Percentiles rank a stretch among this genome's conserved stretches.
Conservation (phyloP, 805 yeast species). For the Saturnispora bothae region DNA sequence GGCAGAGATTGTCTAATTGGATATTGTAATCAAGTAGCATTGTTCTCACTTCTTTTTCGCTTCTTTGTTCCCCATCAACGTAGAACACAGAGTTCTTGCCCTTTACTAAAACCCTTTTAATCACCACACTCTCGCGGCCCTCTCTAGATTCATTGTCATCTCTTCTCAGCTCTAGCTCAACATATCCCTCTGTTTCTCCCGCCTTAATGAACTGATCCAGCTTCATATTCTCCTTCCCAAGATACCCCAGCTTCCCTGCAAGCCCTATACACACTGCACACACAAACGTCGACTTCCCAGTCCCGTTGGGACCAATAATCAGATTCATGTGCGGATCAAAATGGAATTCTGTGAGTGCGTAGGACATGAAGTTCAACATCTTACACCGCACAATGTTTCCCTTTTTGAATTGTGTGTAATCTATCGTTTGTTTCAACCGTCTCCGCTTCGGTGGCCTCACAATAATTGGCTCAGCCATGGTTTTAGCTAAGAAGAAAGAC, state of each 20-base stretch:
- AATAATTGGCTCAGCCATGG: slow-evolving; percentile 2
- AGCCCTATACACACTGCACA: slow-evolving; percentile 87
- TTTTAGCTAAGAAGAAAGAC: background rate
- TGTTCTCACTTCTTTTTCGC: slow-evolving; percentile 37
- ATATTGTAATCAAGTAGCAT: slow-evolving; percentile 47
- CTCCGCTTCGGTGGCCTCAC: slow-evolving; percentile 3
- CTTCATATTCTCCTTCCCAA: slow-evolving; percentile 58
- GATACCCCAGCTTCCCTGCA: slow-evolving; percentile 63
- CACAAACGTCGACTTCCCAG: slow-evolving; percentile 88
- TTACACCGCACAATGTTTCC: slow-evolving; percentile 42
- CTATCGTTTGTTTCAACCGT: slow-evolving; percentile 8
- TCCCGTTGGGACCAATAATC: slow-evolving; percentile 94
- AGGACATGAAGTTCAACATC: slow-evolving; percentile 58
- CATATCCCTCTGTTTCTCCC: slow-evolving; percentile 37
- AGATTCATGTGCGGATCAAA: slow-evolving; percentile 79
- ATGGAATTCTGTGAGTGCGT: slow-evolving; percentile 55
- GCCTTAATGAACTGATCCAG: slow-evolving; percentile 61
- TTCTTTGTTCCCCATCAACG: slow-evolving; percentile 31
- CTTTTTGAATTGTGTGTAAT: slow-evolving; percentile 26
- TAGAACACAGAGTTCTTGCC: slow-evolving; percentile 39
- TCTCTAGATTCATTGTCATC: slow-evolving; percentile 20
- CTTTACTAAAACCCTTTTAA: slow-evolving; percentile 35
- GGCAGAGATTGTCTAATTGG: slow-evolving; percentile 86
- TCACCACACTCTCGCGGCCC: slow-evolving; percentile 20
- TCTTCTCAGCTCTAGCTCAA: slow-evolving; percentile 43